These are phyloP conservation scores for Aureobasidium musti DNA, from an alignment of 2,329 filamentous ascomycete species.

Conservation along the genomic window DNA sequence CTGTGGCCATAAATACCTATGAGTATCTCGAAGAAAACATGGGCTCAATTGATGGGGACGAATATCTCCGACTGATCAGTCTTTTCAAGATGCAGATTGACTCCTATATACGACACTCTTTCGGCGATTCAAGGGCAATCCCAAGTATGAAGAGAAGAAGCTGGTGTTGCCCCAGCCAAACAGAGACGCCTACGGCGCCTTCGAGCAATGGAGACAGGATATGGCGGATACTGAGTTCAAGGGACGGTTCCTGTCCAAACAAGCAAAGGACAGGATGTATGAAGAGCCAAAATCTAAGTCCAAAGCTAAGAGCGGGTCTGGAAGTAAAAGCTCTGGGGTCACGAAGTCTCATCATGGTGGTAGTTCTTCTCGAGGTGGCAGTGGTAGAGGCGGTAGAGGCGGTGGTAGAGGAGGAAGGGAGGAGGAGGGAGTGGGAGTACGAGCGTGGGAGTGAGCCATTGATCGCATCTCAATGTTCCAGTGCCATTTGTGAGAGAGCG, in stretches of 20 bases:
- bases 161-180: not conserved
- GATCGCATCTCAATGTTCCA: too few species aligned
- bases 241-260: not conserved
- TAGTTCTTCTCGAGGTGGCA: not conserved
- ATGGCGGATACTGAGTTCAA: not conserved
- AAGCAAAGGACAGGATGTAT: not conserved
- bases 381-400: not conserved
- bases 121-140: not conserved
- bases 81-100: not conserved
- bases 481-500: too few species aligned
- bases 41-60: slow-evolving; percentile 11
- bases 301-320: not conserved
- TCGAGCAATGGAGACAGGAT: not conserved
- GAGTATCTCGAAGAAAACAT: not conserved
- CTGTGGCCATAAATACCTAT: not conserved
- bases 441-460: too few species aligned
- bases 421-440: too few species aligned
- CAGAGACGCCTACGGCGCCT: not conserved
- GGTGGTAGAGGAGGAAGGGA: not conserved
- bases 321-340: not conserved
- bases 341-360: not conserved
- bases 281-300: not conserved
- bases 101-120: not conserved
- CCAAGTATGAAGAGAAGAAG: not conserved
- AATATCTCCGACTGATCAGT: not conserved